Conservation (phyloP, 2,329 filamentous ascomycete species). For the Scopulariopsis brevicaulis region DNA sequence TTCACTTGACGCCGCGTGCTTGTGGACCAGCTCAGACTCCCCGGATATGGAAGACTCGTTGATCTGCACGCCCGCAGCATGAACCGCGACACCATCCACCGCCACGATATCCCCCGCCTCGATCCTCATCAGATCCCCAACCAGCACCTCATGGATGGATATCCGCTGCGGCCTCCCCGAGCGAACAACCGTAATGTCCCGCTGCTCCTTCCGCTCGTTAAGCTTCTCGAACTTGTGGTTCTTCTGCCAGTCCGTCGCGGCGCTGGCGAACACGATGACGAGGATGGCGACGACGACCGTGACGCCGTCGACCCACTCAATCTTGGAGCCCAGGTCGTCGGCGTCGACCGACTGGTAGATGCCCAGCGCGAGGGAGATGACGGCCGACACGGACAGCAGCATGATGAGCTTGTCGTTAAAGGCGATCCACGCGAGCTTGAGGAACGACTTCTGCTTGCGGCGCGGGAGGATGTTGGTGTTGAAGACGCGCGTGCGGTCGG, state of each 20-base stretch:
- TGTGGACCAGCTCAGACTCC: conserved; percentile 63
- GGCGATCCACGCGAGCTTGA: conserved; percentile 63
- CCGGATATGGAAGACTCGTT: conserved; percentile 70
- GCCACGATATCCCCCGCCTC: conserved; percentile 65
- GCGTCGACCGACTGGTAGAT: conserved; percentile 60
- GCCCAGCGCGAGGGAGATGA: conserved; percentile 64
- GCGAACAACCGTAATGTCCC: conserved; percentile 63
- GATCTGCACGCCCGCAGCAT: conserved; percentile 47
- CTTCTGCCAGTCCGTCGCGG: conserved; percentile 75
- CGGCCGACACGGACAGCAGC: conserved; percentile 56
- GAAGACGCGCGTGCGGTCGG: conserved; percentile 53
- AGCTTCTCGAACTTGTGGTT: conserved; percentile 71
- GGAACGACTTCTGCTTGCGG: conserved; percentile 52
- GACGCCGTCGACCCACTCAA: conserved; percentile 75
- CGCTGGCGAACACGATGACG: conserved; percentile 65
- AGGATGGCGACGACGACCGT: conserved; percentile 68
- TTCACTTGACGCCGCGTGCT: conserved; percentile 20
- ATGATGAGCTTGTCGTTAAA: conserved; percentile 76
- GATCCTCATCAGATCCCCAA: conserved; percentile 62
- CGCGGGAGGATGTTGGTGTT: conserved; percentile 54
- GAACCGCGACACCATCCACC: conserved; percentile 60
- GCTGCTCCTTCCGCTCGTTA: conserved; percentile 69
- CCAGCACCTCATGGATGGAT: conserved; percentile 58
- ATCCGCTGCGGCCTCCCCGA: conserved; percentile 61
- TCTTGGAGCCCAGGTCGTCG: conserved; percentile 34